These are phyloP conservation scores for Neonectria coccinea DNA, from an alignment of 2,329 filamentous ascomycete genomes.

Conservation along the genomic window DNA sequence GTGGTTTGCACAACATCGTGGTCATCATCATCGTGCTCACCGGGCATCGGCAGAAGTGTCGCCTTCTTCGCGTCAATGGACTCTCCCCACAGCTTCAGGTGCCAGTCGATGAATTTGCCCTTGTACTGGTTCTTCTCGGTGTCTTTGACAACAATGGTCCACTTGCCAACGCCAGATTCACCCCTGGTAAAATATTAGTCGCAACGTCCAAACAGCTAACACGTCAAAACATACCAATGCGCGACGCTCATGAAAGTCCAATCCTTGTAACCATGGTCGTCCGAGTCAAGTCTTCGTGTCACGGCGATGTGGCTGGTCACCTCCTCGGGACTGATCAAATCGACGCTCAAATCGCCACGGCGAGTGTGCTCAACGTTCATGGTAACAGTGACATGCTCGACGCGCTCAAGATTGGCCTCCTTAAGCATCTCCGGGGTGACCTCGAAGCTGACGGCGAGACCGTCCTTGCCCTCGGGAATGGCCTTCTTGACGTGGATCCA, in stretches of 20 bases:
- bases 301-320: constrained; percentile 87
- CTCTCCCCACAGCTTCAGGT: constrained; percentile 94
- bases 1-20: constrained; percentile 73
- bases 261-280: constrained; percentile 80
- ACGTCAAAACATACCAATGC: constrained; percentile 78
- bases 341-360: constrained; percentile 91
- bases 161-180: constrained; percentile 86
- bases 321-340: constrained; percentile 85
- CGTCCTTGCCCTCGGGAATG: constrained; percentile 87
- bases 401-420: constrained; percentile 82
- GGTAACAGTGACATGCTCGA: constrained; percentile 96
- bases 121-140: constrained; percentile 79
- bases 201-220: not conserved
- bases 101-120: constrained; percentile 90
- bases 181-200: constrained; percentile 70
- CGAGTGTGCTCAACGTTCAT: constrained; percentile 94
- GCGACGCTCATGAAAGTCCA: constrained; percentile 99
- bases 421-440: constrained; percentile 85
- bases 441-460: constrained; percentile 82
- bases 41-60: constrained; percentile 81
- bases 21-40: constrained; percentile 84
- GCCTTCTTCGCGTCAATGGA: constrained; percentile 81
- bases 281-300: constrained; percentile 76
- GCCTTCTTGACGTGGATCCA: constrained; percentile 90
- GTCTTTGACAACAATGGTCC: constrained; percentile 93